Evolutionary conservation across 2,329 filamentous ascomycete species (phyloP).

Genomic region (Penicillium oxalicum): DNA sequence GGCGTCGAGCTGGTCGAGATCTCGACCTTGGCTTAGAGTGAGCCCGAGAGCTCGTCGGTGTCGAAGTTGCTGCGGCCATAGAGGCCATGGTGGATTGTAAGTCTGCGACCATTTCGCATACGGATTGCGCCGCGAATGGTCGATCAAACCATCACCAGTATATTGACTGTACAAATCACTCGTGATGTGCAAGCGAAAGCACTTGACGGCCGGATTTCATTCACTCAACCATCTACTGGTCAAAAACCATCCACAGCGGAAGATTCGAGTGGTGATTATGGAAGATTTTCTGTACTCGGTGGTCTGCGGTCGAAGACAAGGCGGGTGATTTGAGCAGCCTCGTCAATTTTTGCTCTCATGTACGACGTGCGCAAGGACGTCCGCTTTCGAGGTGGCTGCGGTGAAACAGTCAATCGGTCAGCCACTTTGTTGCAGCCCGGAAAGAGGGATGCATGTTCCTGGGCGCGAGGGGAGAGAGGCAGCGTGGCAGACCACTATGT

Average conservation of each 20-base stretch:
- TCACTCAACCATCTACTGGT: conserved; percentile 14
- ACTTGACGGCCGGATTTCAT: conserved; percentile 16
- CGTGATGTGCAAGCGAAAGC: conserved; percentile 21
- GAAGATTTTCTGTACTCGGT: not conserved
- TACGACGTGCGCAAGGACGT: conserved; percentile 3
- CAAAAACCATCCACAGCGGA: conserved; percentile 15
- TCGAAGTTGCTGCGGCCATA: conserved; percentile 58
- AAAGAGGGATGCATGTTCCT: conserved; percentile 16
- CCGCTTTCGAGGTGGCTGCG: conserved; percentile 10
- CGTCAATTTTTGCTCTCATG: not conserved
- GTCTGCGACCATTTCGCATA: conserved; percentile 26
- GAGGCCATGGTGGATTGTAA: conserved; percentile 51
- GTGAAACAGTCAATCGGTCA: conserved; percentile 17
- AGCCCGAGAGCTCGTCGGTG: conserved; percentile 45
- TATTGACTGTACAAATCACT: conserved; percentile 5
- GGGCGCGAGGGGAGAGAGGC: conserved; percentile 13
- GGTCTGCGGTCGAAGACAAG: not conserved
- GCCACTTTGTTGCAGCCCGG: conserved; percentile 17
- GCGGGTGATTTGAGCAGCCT: not conserved
- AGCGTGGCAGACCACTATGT: conserved; percentile 12
- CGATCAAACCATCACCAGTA: conserved; percentile 15
- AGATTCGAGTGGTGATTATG: not conserved
- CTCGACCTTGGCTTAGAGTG: conserved; percentile 18
- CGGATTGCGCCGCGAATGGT: conserved; percentile 3
- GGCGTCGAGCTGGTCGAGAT: conserved; percentile 61